A percentile compares a stretch with the other conserved stretches of the same genome.
phyloP scores from a whole-genome alignment of 2,329 filamentous ascomycete genomes.

The Fusarium austroafricanum region DNA sequence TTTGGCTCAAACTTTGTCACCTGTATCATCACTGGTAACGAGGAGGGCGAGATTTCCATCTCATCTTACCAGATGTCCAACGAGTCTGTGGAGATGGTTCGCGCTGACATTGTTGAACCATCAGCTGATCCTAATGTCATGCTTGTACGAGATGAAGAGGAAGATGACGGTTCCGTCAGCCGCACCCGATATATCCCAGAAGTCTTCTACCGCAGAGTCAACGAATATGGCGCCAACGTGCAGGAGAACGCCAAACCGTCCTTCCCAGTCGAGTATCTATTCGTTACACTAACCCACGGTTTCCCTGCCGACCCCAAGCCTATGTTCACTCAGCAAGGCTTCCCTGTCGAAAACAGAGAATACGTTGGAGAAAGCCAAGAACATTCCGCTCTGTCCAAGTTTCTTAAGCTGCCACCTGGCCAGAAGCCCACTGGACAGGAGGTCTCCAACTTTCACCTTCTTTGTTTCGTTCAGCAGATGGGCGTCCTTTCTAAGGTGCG shows the following conservation, averaged over 20 bases:
- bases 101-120: constrained; percentile 93
- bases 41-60: constrained; percentile 86
- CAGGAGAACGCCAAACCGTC: constrained; percentile 97
- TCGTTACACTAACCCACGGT: constrained; percentile 95
- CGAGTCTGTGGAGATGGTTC: constrained; percentile 95
- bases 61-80: constrained; percentile 96
- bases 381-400: constrained; percentile 72
- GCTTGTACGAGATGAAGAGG: constrained; percentile 93
- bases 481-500: constrained; percentile 86
- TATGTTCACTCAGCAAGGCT: constrained; percentile 77
- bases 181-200: constrained; percentile 93
- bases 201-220: constrained; percentile 94
- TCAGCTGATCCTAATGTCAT: constrained; percentile 93
- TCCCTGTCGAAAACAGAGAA: constrained; percentile 93
- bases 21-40: constrained; percentile 93
- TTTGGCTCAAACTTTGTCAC: constrained; percentile 99
- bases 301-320: constrained; percentile 87
- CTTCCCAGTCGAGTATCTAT: constrained; percentile 95
- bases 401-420: constrained; percentile 71
- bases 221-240: constrained; percentile 95
- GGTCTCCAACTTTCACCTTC: constrained; percentile 92
- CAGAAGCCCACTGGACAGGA: constrained; percentile 72
- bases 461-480: constrained; percentile 87
- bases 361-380: constrained; percentile 89
- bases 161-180: constrained; percentile 76